Base-by-base conservation (phyloP, 768 basidiomycete genomes). In the Lactarius tabidus region DNA sequence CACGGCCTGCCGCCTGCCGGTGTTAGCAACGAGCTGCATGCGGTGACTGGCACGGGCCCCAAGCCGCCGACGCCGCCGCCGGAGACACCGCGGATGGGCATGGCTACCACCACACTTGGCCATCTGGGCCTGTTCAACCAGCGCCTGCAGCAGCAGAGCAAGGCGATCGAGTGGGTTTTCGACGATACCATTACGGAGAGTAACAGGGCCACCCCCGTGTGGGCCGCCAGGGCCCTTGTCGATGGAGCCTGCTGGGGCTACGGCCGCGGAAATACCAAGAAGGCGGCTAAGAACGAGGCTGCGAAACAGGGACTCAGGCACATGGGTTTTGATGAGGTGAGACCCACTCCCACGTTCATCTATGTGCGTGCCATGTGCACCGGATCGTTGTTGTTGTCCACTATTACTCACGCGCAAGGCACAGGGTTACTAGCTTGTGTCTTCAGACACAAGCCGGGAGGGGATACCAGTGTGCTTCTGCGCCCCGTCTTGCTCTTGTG, bases 101-200 rank as follows among this genome's bases (percentile, higher is more conserved):
- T 62, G 23, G 66, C 18, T 60, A 63, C 74, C 33, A 71, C 76
- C 15, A 77, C 73, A 56, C 75, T 76, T 36, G 91, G 91, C 5
- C 87, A 92, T 72, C 82, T 93, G 14, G 87, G 88, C 41, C 75
- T 93, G 60, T 91, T 93, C 80, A 93, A 93, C 72, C 90, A 92
- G 76, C 78, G 83, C 63, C 73, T 92, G 61, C 86, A 89, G 75
- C 88, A 84, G 75, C 69, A 72, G 31, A 79, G 78, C 71, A 79
- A 78, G 59, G 71, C 74, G 59, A 81, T 92, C 66, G 89, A 93
- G 75, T 93, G 91, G 91, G 74, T 83, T 14, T 91, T 87, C 71
- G 77, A 80, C 31, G 83, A 85, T 29, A 74, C 74, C n/a, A 73
- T 68, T 17, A 75, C 76, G 48, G 75, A 79, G 59, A 81, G 81